A percentile compares a stretch with the other conserved stretches of the same genome.
phyloP scores from a whole-genome alignment of 2,329 filamentous ascomycete genomes.

The Didymella sp. region DNA sequence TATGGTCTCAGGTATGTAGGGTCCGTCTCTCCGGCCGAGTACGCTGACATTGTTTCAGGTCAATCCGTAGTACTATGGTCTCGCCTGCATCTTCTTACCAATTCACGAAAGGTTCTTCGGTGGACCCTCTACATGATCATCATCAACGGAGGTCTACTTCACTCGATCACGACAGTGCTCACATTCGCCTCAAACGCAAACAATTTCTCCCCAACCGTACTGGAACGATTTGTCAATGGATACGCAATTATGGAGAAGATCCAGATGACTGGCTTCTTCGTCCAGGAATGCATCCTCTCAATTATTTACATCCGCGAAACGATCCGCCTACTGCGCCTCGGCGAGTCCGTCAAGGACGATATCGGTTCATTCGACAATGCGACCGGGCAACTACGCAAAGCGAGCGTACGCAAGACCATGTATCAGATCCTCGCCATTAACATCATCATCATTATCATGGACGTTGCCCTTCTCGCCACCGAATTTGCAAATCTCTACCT shows the following conservation, averaged over 20 bases:
- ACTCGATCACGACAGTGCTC: slow-evolving; percentile 62
- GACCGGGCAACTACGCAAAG: slow-evolving; percentile 28
- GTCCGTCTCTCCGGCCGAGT: neutral
- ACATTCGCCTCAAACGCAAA: slow-evolving; percentile 60
- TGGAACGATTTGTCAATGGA: slow-evolving; percentile 40
- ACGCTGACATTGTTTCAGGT: slow-evolving; percentile 43
- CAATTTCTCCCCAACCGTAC: slow-evolving; percentile 28
- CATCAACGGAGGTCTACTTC: slow-evolving; percentile 60
- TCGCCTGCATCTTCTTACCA: slow-evolving; percentile 65
- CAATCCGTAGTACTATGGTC: slow-evolving; percentile 69
- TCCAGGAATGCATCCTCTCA: slow-evolving; percentile 51
- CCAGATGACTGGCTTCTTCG: slow-evolving; percentile 54
- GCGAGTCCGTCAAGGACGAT: slow-evolving; percentile 35
- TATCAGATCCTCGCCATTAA: slow-evolving; percentile 47
- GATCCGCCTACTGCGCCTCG: slow-evolving; percentile 52
- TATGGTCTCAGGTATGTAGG: slow-evolving; percentile 60
- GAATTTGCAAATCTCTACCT: slow-evolving; percentile 45
- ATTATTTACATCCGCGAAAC: slow-evolving; percentile 63
- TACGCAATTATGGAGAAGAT: slow-evolving; percentile 56
- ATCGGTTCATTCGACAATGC: slow-evolving; percentile 44
- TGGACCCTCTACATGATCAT: slow-evolving; percentile 66
- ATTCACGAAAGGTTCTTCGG: slow-evolving; percentile 57
- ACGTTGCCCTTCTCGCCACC: slow-evolving; percentile 37
- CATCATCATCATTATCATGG: slow-evolving; percentile 45
- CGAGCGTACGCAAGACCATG: slow-evolving; percentile 41